Conservation (phyloP, 2,329 filamentous ascomycete species). For the Fusarium clavum region DNA sequence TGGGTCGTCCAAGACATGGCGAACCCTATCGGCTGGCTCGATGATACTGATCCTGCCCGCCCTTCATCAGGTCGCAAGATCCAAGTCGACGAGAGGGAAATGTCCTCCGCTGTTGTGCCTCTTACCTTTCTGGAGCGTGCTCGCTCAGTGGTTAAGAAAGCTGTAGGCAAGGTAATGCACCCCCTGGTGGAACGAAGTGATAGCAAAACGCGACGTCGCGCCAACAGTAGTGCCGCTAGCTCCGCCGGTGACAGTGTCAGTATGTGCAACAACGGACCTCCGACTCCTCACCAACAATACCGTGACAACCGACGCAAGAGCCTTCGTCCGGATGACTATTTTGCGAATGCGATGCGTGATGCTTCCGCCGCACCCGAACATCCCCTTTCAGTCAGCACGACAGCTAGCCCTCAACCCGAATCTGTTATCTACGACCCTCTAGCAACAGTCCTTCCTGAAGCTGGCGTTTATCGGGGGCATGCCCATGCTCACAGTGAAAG, state of each 20-base stretch:
- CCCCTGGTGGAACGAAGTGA: slow-evolving; percentile 69
- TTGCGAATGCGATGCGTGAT: slow-evolving; percentile 57
- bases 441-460: slow-evolving; percentile 53
- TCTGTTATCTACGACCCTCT: slow-evolving; percentile 54
- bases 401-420: slow-evolving; percentile 43
- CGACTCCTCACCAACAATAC: slow-evolving; percentile 61
- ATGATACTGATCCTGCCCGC: slow-evolving; percentile 87
- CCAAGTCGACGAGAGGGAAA: slow-evolving; percentile 89
- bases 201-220: slow-evolving; percentile 64
- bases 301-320: slow-evolving; percentile 65
- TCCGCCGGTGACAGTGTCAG: slow-evolving; percentile 69
- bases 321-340: slow-evolving; percentile 67
- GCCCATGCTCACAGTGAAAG: slow-evolving; percentile 45
- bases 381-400: slow-evolving; percentile 43
- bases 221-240: slow-evolving; percentile 72
- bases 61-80: slow-evolving; percentile 86
- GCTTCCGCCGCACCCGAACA: slow-evolving; percentile 35
- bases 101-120: slow-evolving; percentile 90
- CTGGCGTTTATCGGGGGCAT: slow-evolving; percentile 43
- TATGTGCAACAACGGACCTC: slow-evolving; percentile 57
- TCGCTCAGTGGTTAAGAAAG: slow-evolving; percentile 79
- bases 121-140: slow-evolving; percentile 89
- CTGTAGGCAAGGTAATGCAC: slow-evolving; percentile 72
- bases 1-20: slow-evolving; percentile 87
- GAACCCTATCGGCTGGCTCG: slow-evolving; percentile 85